Evolutionary conservation across 441 rosid genomes (phyloP).

Genomic region (Flueggea neowawraea): DNA sequence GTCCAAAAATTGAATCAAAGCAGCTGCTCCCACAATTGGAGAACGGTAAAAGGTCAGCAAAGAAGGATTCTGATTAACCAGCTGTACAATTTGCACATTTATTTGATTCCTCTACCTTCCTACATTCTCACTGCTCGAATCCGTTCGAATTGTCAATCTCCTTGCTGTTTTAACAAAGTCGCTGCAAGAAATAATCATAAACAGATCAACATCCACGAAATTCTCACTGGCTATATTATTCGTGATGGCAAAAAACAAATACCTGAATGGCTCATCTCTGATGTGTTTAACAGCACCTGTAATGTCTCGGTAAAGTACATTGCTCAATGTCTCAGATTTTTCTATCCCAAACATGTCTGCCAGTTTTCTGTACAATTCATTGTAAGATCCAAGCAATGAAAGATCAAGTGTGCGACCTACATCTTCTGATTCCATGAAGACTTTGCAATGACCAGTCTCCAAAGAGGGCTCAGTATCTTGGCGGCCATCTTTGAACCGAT

Average conservation of each 20-base stretch:
- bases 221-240: not conserved
- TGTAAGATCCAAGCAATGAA: constrained; percentile 45
- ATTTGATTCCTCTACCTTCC: constrained; percentile 33
- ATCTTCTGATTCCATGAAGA: constrained; percentile 62
- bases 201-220: constrained; percentile 1
- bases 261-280: constrained; percentile 62
- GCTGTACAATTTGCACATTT: constrained; percentile 30
- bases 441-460: constrained; percentile 55
- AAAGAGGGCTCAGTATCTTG: constrained; percentile 29
- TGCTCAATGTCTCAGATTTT: constrained; percentile 32
- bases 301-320: constrained; percentile 41
- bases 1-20: constrained; percentile 13
- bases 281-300: constrained; percentile 46
- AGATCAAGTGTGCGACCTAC: constrained; percentile 61
- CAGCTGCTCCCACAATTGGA: constrained; percentile 16
- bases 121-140: constrained; percentile 45
- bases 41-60: constrained; percentile 21
- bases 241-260: not conserved
- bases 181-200: constrained; percentile 32
- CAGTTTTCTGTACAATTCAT: constrained; percentile 43
- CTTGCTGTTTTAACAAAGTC: constrained; percentile 49
- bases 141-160: constrained; percentile 51
- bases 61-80: constrained; percentile 15
- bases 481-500: not conserved
- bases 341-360: constrained; percentile 50